Base-by-base conservation (phyloP, 2,329 filamentous ascomycete species). In the Sporothrix inflata region DNA sequence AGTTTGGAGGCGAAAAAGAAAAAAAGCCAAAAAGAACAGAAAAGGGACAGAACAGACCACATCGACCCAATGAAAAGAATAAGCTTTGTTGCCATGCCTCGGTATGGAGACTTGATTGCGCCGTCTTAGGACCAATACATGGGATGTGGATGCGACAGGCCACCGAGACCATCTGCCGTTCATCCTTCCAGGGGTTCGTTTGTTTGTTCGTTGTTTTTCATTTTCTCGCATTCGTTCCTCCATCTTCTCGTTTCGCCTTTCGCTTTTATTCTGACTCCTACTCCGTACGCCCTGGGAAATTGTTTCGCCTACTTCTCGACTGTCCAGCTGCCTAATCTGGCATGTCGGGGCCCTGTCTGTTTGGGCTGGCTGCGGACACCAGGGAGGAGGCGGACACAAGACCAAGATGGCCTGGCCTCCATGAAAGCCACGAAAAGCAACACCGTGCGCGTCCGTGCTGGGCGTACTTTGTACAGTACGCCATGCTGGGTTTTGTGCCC, bases 51-150 rank as follows among this genome's bases (percentile, higher is more conserved):
- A 38, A 60, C 19, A 38, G 16, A 11, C 30, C 5, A 11, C 27
- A 34, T 21, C 27, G 55, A 60, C 27, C 55, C 53, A 5, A 55
- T 8, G 14, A 55, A 55, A 55, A 8, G 11, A 55, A 9, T 24
- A 55, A 55, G 51, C 51, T 53, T 53, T 21, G 19, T 53, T 27
- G 51, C 51, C 51, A 53, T 53, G 51, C 51, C 21, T 53, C 51
- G 51, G 51, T 27, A 27, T 53, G 51, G 51, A 53, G 51, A 53
- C 11, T 8, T 27, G n/a, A 27, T 12, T 27, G 21, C 51, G 51
- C 21, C 51, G 21, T 9, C 51, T 53, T 24, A 53, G 51, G 51
- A 27, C 14, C 51, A 4, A 53, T 53, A 47, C 51, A 21, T 53
- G 51, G 21, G 27, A 53, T 14, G 51, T 55, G 53, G 53, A 55